Base-by-base conservation (phyloP, 257 asterid genomes). In the Solanum ossicruentum region DNA sequence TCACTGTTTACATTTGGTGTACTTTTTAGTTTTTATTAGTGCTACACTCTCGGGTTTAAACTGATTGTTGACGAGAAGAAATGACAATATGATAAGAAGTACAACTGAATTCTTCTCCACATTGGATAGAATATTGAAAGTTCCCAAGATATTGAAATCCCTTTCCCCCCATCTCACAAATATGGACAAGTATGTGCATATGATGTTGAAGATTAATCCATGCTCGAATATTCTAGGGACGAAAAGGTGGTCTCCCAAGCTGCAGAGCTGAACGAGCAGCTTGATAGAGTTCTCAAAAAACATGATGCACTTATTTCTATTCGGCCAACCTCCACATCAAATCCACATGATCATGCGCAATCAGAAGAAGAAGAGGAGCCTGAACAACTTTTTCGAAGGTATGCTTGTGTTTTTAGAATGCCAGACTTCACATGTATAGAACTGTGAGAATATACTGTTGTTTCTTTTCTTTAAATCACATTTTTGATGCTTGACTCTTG, bases 381-480 rank as follows among this genome's bases (percentile, higher is more conserved):
- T 47, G 98, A 96, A 85, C 98, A 95, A 81, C 96, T 93, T 71
- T 93, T 88, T 84, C 91, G 96, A 86, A 91, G 99, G 99, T 95
- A 85, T 20, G 39, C 41, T 36, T 20, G 17, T 63, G 47, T 51
- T 26, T 16, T 77, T 77, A 77, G 63, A 77, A 77, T 75, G 58
- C 41, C 81, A 0, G 2, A 47, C n/a, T 73, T 73, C 3, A 73
- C 36, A 51, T 49, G 43, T 36, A 36, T 36, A 36, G 43, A 23
- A 49, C 5, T 15, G 60, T 28, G 12, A 21, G 13, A 75, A 75
- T 75, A 49, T 16, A 47, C 21, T 12, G 39, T 8, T 73, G n/a
- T 73, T 47, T 73, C 58, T 47, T 70, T 41, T 15, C 43, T 12
- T 13, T 26, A 10, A 71, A 71, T 5, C 3, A 67, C 75, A 8